Conservation (phyloP, 75 land plant genomes). For the Larix kaempferi region DNA sequence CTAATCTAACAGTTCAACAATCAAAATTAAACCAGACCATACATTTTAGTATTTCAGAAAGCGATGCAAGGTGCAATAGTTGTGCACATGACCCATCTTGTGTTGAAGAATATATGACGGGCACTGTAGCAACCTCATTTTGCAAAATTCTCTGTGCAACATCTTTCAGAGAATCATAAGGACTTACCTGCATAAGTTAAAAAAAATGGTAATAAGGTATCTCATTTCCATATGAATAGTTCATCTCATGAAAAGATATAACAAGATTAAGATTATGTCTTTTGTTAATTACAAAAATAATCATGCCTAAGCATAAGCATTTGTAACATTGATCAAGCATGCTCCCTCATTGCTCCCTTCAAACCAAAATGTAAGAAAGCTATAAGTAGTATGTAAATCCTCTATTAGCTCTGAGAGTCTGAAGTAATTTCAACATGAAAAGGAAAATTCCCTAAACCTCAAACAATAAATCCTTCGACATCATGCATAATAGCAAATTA, state of each 20-base stretch:
- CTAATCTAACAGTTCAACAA: background rate
- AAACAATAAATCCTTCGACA: background rate
- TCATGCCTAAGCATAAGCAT: too few species aligned
- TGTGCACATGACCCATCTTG: slow-evolving; percentile 79
- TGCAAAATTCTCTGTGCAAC: slow-evolving; percentile 66
- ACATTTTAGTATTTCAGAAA: slow-evolving; percentile 88
- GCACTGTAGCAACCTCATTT: slow-evolving; percentile 75
- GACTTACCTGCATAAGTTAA: slow-evolving; percentile 62
- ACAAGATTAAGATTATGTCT: too few species aligned
- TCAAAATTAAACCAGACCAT: background rate
- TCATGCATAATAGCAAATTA: background rate
- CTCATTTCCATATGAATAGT: background rate
- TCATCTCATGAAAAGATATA: too few species aligned
- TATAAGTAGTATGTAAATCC: background rate
- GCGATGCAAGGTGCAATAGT: slow-evolving; percentile 90
- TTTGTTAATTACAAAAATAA: too few species aligned
- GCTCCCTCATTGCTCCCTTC: too few species aligned
- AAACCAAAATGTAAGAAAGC: too few species aligned
- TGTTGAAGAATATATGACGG: slow-evolving; percentile 71
- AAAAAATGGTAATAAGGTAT: background rate
- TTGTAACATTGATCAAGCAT: too few species aligned
- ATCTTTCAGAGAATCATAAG: slow-evolving; percentile 77
- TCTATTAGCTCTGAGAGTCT: too few species aligned
- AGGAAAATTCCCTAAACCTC: background rate
- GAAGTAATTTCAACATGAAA: background rate